Conservation (phyloP, 163 green algal genomes). For the Prototheca wickerhamii region DNA sequence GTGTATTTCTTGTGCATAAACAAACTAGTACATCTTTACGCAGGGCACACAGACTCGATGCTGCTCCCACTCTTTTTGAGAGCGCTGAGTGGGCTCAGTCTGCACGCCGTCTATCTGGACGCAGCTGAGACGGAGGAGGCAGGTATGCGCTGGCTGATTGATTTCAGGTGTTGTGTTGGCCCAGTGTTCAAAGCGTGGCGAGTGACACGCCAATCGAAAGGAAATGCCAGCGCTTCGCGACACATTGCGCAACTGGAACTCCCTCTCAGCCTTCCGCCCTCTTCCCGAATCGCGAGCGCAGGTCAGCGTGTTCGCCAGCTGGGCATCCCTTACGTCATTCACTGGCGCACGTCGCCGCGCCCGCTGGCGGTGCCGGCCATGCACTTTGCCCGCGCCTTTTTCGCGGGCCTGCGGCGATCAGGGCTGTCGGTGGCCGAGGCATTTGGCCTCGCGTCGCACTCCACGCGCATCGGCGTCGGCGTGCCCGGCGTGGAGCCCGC, state of each 20-base stretch:
- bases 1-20: too few species aligned
- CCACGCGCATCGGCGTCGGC: conserved; percentile 18
- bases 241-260: neutral
- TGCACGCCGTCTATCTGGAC: conserved; percentile 25
- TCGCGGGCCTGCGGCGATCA: conserved; percentile 38
- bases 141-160: neutral
- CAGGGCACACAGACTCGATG: neutral
- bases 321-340: conserved; percentile 36
- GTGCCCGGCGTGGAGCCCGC: conserved; percentile 13
- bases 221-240: too few species aligned
- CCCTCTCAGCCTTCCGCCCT: too few species aligned
- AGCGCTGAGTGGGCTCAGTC: neutral
- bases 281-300: too few species aligned
- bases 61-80: neutral
- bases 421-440: conserved; percentile 42
- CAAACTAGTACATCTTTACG: too few species aligned
- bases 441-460: conserved; percentile 51
- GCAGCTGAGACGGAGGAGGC: neutral
- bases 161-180: neutral
- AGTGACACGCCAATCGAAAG: too few species aligned
- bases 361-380: conserved; percentile 29
- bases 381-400: conserved; percentile 59
- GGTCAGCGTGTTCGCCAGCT: conserved; percentile 2
- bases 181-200: too few species aligned
- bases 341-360: conserved; percentile 31